phyloP scores from a whole-genome alignment of 805 yeast species.

The Pachysolen tannophilus region DNA sequence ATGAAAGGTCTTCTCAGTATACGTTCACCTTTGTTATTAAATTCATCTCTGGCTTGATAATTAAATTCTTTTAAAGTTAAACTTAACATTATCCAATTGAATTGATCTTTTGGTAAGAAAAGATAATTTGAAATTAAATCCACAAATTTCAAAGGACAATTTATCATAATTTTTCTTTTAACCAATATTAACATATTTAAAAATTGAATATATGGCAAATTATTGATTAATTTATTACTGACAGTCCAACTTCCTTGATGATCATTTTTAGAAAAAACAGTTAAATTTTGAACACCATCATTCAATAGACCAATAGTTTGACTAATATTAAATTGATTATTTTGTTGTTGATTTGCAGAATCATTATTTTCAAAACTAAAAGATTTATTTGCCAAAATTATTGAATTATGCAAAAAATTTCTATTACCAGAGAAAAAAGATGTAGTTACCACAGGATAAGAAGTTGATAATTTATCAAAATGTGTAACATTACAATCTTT shows the following conservation, averaged over 20 bases:
- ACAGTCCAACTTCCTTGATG: constrained; percentile 10
- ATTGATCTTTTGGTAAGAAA: constrained; percentile 28
- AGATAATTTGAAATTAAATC: constrained; percentile 42
- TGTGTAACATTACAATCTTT: background rate
- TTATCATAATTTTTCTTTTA: constrained; percentile 40
- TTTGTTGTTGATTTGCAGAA: constrained; percentile 8
- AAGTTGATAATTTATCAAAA: too few species aligned
- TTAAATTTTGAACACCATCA: constrained; percentile 10
- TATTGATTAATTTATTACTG: constrained; percentile 14
- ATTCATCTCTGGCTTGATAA: constrained; percentile 11
- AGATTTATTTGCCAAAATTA: constrained; percentile 42
- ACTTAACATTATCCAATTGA: constrained; percentile 36
- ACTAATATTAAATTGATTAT: constrained; percentile 10
- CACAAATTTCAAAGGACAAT: constrained; percentile 38
- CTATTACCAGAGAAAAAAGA: constrained; percentile 24
- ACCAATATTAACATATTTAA: constrained; percentile 30
- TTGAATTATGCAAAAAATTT: constrained; percentile 41
- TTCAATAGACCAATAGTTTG: constrained; percentile 11
- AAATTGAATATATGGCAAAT: constrained; percentile 16
- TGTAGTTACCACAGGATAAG: constrained; percentile 10
- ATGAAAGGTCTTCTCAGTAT: background rate
- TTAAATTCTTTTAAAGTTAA: constrained; percentile 43
- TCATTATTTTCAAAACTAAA: constrained; percentile 14
- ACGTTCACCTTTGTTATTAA: background rate
- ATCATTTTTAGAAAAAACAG: constrained; percentile 7